A percentile compares a stretch with the other conserved stretches of the same genome.
These are phyloP conservation scores for Tritrichomonas musculus DNA, from an alignment of 208 protist species.

Conservation along the genomic window DNA sequence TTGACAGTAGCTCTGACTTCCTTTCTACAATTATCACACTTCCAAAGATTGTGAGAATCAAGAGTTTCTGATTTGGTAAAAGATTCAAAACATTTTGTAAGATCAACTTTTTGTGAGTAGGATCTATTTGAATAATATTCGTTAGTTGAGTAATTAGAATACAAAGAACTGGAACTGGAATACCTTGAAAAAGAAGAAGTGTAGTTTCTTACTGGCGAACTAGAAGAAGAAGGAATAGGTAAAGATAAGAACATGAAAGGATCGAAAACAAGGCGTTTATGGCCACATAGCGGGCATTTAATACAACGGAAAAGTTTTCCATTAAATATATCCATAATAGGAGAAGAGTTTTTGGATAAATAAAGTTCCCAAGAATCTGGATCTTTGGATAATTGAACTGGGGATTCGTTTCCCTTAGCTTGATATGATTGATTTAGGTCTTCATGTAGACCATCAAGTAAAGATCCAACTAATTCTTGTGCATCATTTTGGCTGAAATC, in stretches of 20 bases:
- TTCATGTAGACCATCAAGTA: not conserved
- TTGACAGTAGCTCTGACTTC: not conserved
- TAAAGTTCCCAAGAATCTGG: not conserved
- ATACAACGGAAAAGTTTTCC: not conserved
- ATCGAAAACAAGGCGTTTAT: not conserved
- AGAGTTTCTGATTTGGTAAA: not conserved
- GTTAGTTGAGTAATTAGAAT: too few species aligned
- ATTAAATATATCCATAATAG: not conserved
- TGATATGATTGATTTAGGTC: not conserved
- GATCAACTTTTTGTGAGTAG: too few species aligned
- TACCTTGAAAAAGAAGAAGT: too few species aligned
- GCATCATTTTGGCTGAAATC: not conserved
- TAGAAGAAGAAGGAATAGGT: not conserved
- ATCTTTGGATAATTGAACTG: constrained; percentile 26
- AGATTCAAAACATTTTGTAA: not conserved
- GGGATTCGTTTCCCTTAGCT: not conserved
- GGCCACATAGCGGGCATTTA: not conserved
- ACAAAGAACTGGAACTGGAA: too few species aligned
- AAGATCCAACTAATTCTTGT: not conserved
- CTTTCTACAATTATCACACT: not conserved
- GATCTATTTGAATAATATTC: too few species aligned
- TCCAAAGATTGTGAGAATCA: not conserved
- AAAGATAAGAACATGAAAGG: not conserved
- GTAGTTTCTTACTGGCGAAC: not conserved
- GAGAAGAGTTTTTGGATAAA: not conserved